Base-by-base conservation (phyloP, 1,284 basidiomycete species). In the Puccinia novopanici region DNA sequence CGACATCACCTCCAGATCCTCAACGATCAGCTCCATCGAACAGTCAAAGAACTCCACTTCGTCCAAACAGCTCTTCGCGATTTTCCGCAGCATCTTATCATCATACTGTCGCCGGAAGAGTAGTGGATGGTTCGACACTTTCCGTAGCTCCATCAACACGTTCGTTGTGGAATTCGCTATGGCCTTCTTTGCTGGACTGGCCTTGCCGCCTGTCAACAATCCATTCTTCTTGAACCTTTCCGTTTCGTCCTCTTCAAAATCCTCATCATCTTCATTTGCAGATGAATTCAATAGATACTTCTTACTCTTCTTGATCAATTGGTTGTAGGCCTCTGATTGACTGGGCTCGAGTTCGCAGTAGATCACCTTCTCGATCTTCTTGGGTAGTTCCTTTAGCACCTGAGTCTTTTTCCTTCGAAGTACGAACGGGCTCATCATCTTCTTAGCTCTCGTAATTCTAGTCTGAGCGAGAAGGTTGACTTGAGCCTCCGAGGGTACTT, bases 371-470 rank as follows among this genome's bases (percentile, higher is more conserved):
- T 98, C 95, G 10, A 90, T 91, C 88, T 99, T 99, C 82, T 91
- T 91, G 0, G 95, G 95, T 24, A 99, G 89, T 82, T 97, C 94
- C 84, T 92, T 91, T 50, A 99, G 88, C 0, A 99, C 96, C 90
- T 96, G 85, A 82, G 95, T 93, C 87, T 99, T 99, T 82, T 95
- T 90, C 70, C 97, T 90, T 30, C 97, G 92, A 27, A 99, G 89
- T 40, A 99, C 95, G 85, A 99, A 99, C 0, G 97, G 97, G 22
- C 93, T 95, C 91, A 99, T 95, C 95, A 99, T 98, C 86, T 93
- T 94, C 87, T 98, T 97, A 6, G 97, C 97, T 78, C 96, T 88
- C 71, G 94, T 93, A 37, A 98, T 92, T 67, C 95, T 91, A 85
- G 95, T 92, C 85, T 93, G 91, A 8, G 95, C 92, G 19, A 99